A percentile compares a stretch with the other conserved stretches of the same genome.
Evolutionary conservation across 2,329 filamentous ascomycete species (phyloP).

Genomic region (Clarireedia monteithiana): DNA sequence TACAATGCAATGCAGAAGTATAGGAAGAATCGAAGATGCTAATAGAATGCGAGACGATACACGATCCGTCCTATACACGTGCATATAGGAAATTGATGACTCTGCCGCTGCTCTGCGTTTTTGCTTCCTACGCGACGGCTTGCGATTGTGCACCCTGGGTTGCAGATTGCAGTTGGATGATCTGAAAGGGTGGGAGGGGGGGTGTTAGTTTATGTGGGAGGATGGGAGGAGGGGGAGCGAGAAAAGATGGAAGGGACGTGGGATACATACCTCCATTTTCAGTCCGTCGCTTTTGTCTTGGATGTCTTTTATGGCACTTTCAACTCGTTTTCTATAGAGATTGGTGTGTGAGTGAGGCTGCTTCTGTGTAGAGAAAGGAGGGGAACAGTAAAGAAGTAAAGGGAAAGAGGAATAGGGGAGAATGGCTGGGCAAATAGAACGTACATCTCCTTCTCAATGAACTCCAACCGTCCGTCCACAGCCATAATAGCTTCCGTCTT

Average conservation of each 20-base stretch:
- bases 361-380: neutral
- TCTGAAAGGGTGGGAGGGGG: neutral
- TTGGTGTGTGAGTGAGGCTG: neutral
- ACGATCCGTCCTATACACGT: too few species aligned
- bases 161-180: conserved; percentile 8
- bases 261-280: conserved; percentile 50
- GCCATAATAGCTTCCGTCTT: conserved; percentile 83
- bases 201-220: neutral
- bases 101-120: too few species aligned
- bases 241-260: neutral
- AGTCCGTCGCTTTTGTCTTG: conserved; percentile 58
- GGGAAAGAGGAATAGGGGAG: neutral
- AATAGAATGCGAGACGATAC: too few species aligned
- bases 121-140: too few species aligned
- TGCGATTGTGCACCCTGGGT: neutral
- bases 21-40: too few species aligned
- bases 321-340: conserved; percentile 52
- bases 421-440: conserved; percentile 25
- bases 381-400: neutral
- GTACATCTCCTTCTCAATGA: conserved; percentile 90
- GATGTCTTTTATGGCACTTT: conserved; percentile 55
- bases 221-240: neutral
- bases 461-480: conserved; percentile 84
- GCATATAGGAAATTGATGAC: too few species aligned
- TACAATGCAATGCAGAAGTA: too few species aligned